Percentiles rank a stretch among this genome's conserved stretches.
Conservation (phyloP, 352 stramenopile genomes). For the Proteromonas lacertae region DNA sequence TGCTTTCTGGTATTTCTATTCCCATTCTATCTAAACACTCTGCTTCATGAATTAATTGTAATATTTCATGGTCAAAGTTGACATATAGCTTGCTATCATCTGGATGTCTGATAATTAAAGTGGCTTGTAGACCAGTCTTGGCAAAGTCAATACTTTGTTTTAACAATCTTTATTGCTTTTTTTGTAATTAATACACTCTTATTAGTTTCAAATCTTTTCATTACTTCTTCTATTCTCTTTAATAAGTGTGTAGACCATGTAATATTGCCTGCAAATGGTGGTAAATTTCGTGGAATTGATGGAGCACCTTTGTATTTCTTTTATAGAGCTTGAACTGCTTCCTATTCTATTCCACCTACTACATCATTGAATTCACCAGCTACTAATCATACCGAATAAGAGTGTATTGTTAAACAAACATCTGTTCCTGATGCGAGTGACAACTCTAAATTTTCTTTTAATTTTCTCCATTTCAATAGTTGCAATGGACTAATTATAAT, state of each 20-base stretch:
- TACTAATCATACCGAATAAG: no score
- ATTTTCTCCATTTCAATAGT: no score
- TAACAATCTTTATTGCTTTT: constrained; percentile 83
- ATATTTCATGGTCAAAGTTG: constrained; percentile 90
- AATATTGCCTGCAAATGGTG: constrained; percentile 84
- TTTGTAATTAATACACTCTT: constrained; percentile 80
- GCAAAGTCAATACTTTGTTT: constrained; percentile 86
- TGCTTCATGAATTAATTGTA: constrained; percentile 73
- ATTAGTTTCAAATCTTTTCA: constrained; percentile 94
- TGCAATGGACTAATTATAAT: no score
- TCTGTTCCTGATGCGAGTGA: no score
- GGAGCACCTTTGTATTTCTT: constrained; percentile 90
- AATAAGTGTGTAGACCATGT: constrained; percentile 81
- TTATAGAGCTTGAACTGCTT: constrained; percentile 86
- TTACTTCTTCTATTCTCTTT: constrained; percentile 90
- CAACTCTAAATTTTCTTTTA: no score
- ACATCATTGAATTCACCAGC: no score
- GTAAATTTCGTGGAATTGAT: constrained; percentile 71
- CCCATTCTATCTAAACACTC: constrained; percentile 91
- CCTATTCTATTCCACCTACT: constrained; percentile 68
- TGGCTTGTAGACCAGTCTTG: constrained; percentile 81
- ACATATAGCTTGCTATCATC: constrained; percentile 90
- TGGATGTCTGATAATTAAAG: constrained; percentile 86
- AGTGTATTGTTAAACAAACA: no score
- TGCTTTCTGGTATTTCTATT: constrained; percentile 80